Conservation (phyloP, 148 eudicot species). For the Rheum nobile region DNA sequence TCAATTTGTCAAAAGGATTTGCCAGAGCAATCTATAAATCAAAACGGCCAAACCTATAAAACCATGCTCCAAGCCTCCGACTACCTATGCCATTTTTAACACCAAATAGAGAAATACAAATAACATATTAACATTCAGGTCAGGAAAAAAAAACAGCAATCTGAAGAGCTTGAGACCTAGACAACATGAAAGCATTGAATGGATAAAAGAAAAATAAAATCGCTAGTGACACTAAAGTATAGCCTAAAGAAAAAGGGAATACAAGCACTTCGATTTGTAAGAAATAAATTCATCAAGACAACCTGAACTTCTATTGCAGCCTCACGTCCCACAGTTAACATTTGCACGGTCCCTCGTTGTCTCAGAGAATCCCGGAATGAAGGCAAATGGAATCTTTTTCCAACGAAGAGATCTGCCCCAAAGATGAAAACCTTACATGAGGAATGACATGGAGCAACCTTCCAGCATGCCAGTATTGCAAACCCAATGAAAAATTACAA, state of each 20-base stretch:
- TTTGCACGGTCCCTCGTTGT: constrained; percentile 87
- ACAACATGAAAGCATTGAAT: not conserved
- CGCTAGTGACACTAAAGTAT: not conserved
- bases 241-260: not conserved
- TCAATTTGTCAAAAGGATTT: not conserved
- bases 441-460: constrained; percentile 43
- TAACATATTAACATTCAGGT: not conserved
- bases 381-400: constrained; percentile 75
- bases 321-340: constrained; percentile 93
- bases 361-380: constrained; percentile 76
- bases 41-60: not conserved
- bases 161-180: not conserved
- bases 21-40: not conserved
- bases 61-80: not conserved
- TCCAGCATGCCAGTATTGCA: constrained; percentile 56
- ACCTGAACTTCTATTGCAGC: constrained; percentile 99
- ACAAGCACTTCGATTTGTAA: not conserved
- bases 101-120: not conserved
- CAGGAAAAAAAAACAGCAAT: not conserved
- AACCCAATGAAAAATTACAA: constrained; percentile 52
- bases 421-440: constrained; percentile 55
- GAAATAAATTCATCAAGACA: constrained; percentile 8
- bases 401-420: constrained; percentile 82
- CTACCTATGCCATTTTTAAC: not conserved
- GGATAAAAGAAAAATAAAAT: not conserved